Base-by-base conservation (phyloP, 2,329 filamentous ascomycete species). In the Pseudocercospora vitis region DNA sequence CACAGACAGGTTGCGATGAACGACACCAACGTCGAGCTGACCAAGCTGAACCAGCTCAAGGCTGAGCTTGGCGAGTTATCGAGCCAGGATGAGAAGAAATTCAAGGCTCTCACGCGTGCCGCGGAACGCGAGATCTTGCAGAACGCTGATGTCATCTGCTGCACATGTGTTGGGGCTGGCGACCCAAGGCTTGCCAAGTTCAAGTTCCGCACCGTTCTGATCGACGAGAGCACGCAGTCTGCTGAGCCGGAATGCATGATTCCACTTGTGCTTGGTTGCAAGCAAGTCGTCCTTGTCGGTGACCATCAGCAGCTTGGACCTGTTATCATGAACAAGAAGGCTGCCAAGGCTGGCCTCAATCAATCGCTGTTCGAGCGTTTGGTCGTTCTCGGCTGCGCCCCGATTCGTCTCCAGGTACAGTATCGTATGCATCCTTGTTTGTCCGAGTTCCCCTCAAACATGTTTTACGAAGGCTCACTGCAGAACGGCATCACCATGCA, bases 311-410 rank as follows among this genome's bases (percentile, higher is more conserved):
- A 99, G 71, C 83, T 99, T 61, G 94, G 94, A 0, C 94, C 94
- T 1, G 94, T 99, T 65, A 97, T 99, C 70, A 99, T 99, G 92
- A 99, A 99, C 81, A 99, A 99, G 81, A 97, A 97, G 75, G 94
- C 94, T 11, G 94, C 94, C 57, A 97, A 97, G 74, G 94, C 94
- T 51, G 94, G 94, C 57, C 80, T 99, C 12, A 96, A 97, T 74
- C 94, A 97, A 73, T 97, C 92, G n/a, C 80, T 99, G 7, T 99
- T 99, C 68, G 94, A 99, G 76, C 90, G 94, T 65, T 81, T 99
- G 47, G 91, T 97, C 64, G 90, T 92, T 66, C 81, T 97, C n/a
- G 87, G 88, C 39, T 87, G 91, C 65, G 85, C 87, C 32, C 94
- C 94, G 6, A 96, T 96, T 63, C 88, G 92, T 49, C 81, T 99